phyloP scores from a whole-genome alignment of 176 grass and related monocot genomes.

The Sorghum bicolor region Sorghum_bicolor_NCBIv3 NC_012872.2:9816501-9817000 shows the following conservation, averaged over 20 bases:
- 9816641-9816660: conserved; percentile 49
- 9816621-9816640: conserved; percentile 45
- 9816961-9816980: conserved; percentile 34
- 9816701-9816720: conserved; percentile 19
- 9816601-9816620: conserved; percentile 26
- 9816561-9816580: conserved; percentile 48
- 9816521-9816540: not conserved
- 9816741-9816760: conserved; percentile 19
- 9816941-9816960: conserved; percentile 34
- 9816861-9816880: conserved; percentile 25
- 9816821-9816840: conserved; percentile 21
- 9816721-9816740: conserved; percentile 38
- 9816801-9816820: conserved; percentile 30
- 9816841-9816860: not conserved
- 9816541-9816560: conserved; percentile 10
- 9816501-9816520: not conserved
- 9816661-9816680: conserved; percentile 54
- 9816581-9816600: conserved; percentile 33
- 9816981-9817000: conserved; percentile 24
- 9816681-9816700: not conserved
- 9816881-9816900: conserved; percentile 5
- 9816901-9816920: conserved; percentile 23
- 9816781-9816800: conserved; percentile 23
- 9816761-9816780: conserved; percentile 15
- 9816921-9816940: conserved; percentile 28